Evolutionary conservation across 495 filamentous ascomycete genomes (phyloP), one percentile per base, ranked within the genome.

Genomic region (Pseudomonodictys pantanalensis): DNA sequence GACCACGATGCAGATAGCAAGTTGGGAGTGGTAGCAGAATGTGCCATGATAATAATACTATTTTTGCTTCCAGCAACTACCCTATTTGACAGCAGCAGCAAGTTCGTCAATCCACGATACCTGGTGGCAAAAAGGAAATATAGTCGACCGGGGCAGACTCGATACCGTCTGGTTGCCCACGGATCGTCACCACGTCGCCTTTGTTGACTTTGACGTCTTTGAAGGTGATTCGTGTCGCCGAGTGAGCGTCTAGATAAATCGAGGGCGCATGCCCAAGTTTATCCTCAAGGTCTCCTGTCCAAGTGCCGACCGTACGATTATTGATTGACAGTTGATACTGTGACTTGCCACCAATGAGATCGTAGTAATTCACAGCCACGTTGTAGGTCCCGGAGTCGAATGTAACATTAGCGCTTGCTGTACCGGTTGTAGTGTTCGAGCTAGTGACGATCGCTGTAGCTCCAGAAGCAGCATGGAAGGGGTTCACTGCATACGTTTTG

Each of bases 121-220:
- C 84, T 12, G 71, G 56, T 0, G 86, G 85, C 43, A 88, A 64
- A 39, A 89, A 64, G 18, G 78, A 74, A 44, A 89, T 71, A 73
- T 88, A 89, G 71, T 89, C 86, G 65, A 89, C 43, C 39, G 84
- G 81, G 39, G 85, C 86, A 22, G 72, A 73, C 73, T 88, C 85
- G 33, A 73, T 69, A 0, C 84, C 84, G 71, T 87, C 73, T 8
- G 84, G 78, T 38, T 43, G 70, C 0, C 84, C 81, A 10, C 83
- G 76, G 68, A 88, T 80, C 67, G 79, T 85, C 61, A 88, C 57
- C 49, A 72, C 66, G 70, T 83, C 80, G 0, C 84, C 83, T 65
- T 77, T 77, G 22, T 65, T 66, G 12, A 87, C 70, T 42, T 73
- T 59, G 0, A 89, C 71, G 0, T 68, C 68, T 8, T 65, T 67